Percentiles rank a stretch among this genome's conserved stretches.
phyloP scores from a whole-genome alignment of 495 filamentous ascomycete species.

The Aspergillus olivimuriae region DNA sequence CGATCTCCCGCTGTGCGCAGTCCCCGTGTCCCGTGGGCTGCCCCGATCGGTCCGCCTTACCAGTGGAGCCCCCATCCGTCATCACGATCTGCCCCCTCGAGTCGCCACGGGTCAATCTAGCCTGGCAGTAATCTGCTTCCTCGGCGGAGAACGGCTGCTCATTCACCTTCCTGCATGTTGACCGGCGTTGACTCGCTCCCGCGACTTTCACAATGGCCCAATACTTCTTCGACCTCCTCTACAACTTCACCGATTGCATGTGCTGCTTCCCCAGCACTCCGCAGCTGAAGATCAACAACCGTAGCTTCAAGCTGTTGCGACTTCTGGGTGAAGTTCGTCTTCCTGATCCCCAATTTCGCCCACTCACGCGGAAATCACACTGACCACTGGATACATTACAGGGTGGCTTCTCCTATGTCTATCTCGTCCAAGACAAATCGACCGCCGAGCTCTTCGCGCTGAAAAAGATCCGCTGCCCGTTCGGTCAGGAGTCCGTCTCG shows the following conservation, averaged over 20 bases:
- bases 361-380: not conserved
- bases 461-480: conserved; percentile 97
- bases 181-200: not conserved
- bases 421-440: conserved; percentile 87
- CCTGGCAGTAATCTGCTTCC: not conserved
- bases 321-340: conserved; percentile 74
- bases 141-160: not conserved
- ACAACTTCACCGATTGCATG: conserved; percentile 87
- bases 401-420: conserved; percentile 98
- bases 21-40: no score
- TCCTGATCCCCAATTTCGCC: not conserved
- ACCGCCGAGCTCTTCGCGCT: conserved; percentile 81
- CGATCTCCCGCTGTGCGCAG: no score
- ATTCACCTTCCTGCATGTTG: not conserved
- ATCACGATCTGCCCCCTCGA: not conserved
- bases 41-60: not conserved
- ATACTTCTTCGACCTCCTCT: conserved; percentile 80
- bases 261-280: conserved; percentile 92
- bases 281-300: conserved; percentile 88
- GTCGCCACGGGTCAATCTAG: not conserved
- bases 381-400: conserved; percentile 24
- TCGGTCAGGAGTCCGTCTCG: conserved; percentile 90
- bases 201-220: conserved; percentile 59
- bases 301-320: conserved; percentile 90
- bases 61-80: conserved; percentile 1